Evolutionary conservation across 192 early-diverging fungal genomes (phyloP), one percentile per base, ranked within the genome.

Genomic region (Phlyctochytrium arcticum): DNA sequence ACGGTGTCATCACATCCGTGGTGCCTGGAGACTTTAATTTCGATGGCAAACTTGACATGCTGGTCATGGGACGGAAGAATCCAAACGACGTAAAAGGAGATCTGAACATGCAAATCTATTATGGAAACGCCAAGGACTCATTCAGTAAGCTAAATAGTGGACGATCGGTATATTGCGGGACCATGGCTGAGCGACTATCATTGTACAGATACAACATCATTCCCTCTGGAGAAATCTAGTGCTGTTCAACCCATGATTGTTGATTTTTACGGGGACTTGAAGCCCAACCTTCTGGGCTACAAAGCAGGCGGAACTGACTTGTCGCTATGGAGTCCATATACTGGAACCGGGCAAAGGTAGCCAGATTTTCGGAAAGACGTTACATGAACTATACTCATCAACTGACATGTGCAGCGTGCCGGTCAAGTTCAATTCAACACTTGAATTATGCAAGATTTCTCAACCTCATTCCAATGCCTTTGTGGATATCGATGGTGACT

Each of bases 401-500:
- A 17, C 10, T 0, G 27, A 35, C 34, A 17, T 32, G 2, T 57
- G 34, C 33, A 31, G 17, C 1, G 50, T 53, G 15, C n/a, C 12
- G 1, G 50, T 53, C n/a, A 27, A n/a, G 24, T 24, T 53, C 1
- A 53, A 53, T 53, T 24, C 55, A 27, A 34, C 61, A 15, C 32
- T 49, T 54, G 31, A 68, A 17, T 75, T 80, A 48, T 96, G 94
- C 68, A 75, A 42, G 36, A 79, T 85, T n/a, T 70, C 88, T 12
- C 62, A 81, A 42, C 90, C 90, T n/a, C 92, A 96, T 66, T 94
- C 92, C 0, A 94, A 88, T 71, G 92, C 92, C 4, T 97, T 95
- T 82, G 62, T 97, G 0, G 94, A 97, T 72, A 68, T 97, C 29
- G 78, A 97, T 62, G 94, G 94, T 24, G 94, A 97, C 79, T 97